Base-by-base conservation (phyloP, 2,329 filamentous ascomycete genomes). In the Alternaria triticina region DNA sequence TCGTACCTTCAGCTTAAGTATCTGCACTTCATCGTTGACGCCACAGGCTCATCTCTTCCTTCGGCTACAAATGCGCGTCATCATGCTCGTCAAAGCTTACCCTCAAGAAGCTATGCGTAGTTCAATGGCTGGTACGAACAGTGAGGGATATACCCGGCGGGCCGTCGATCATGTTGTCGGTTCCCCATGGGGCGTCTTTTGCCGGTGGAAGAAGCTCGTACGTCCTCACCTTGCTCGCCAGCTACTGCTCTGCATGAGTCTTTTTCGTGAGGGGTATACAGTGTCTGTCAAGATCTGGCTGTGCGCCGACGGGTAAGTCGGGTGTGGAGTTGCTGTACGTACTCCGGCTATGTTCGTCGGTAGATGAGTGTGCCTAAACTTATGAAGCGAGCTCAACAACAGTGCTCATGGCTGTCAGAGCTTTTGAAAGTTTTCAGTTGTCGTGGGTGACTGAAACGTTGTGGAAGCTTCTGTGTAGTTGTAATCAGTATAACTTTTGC, bases 71-170 rank as follows among this genome's bases (percentile, higher is more conserved):
- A 50, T 36, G 25, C 50, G 27, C 23, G 11, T 36, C 40, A 43
- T 40, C 15, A 46, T 11, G 30, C 28, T 33, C 22, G 13, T 11
- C 13, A 46, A 61, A 54, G 49, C 49, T 59, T 59, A 46, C 27
- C 20, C 36, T 22, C 17, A 23, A 33, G 17, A 54, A 59, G 49
- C 49, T 46, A 33, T 51, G 27, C 25, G 17, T 30, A 45, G 20
- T 28, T 33, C 25, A 40, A 40, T 33, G 23, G 10, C 22, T 36
- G 25, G 49, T 52, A 33, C 13, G 15, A 11, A 15, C 36, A 40
- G 36, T 40, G 36, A 15, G 20, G 30, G 12, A 58, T 62, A 62
- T 62, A 62, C 43, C 59, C 55, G 59, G 54, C 30, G 49, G 59
- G 13, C 17, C 43, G 22, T 58, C 11, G 10, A 45, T 40, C 13